Evolutionary conservation across 2,329 filamentous ascomycete genomes (phyloP).

Genomic region (Sclerotinia trifoliorum): DNA sequence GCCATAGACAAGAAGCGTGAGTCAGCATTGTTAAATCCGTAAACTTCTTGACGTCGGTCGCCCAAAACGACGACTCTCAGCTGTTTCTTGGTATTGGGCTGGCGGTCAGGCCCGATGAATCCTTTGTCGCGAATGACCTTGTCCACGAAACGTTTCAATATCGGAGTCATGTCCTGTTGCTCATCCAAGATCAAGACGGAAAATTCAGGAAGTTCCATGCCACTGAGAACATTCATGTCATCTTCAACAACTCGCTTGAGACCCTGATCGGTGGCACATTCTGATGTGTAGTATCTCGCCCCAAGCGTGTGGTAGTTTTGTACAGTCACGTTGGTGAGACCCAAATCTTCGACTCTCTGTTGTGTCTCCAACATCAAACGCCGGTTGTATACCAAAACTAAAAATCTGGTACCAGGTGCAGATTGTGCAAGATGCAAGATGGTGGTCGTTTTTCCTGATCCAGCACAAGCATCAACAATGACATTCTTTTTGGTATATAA

Average conservation of each 20-base stretch:
- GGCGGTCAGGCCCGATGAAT: not conserved
- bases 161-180: conserved; percentile 21
- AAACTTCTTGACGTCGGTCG: conserved; percentile 15
- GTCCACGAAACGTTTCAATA: conserved; percentile 19
- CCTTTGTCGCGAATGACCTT: conserved; percentile 18
- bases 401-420: conserved; percentile 7
- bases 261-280: conserved; percentile 20
- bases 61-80: conserved; percentile 11
- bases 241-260: conserved; percentile 18
- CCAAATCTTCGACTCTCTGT: conserved; percentile 15
- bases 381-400: conserved; percentile 17
- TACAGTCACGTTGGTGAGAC: conserved; percentile 7
- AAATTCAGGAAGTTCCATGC: conserved; percentile 19
- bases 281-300: conserved; percentile 11
- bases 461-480: conserved; percentile 19
- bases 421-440: conserved; percentile 14
- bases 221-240: conserved; percentile 3
- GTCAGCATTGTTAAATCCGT: conserved; percentile 20
- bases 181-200: conserved; percentile 18
- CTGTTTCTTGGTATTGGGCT: not conserved
- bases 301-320: conserved; percentile 14
- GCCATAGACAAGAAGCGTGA: conserved; percentile 20
- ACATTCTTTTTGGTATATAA: conserved; percentile 19
- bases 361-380: conserved; percentile 19
- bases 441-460: conserved; percentile 19